phyloP scores from a whole-genome alignment of 192 early-diverging fungal genomes.

The Coemansia reversa region DNA sequence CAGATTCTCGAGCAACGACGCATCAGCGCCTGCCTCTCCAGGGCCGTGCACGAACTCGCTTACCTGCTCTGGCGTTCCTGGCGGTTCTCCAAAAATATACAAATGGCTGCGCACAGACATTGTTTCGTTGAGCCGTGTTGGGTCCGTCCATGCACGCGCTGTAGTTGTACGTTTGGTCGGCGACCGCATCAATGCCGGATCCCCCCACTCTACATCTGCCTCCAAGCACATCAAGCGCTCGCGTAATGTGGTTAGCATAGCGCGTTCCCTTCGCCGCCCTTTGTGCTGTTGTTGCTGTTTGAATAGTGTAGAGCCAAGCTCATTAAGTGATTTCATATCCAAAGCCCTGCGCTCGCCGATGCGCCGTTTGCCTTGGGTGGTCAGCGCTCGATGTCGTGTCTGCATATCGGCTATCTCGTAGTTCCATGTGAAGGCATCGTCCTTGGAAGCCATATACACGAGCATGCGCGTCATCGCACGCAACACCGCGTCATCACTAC shows the following conservation, averaged over 20 bases:
- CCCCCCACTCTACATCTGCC: slow-evolving; percentile 52
- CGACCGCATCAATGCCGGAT: slow-evolving; percentile 49
- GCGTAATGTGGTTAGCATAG: slow-evolving; percentile 22
- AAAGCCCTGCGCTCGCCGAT: slow-evolving; percentile 28
- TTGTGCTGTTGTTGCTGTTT: slow-evolving; percentile 1
- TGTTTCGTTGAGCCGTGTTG: slow-evolving; percentile 44
- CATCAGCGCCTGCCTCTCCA: background rate
- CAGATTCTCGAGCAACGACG: slow-evolving; percentile 34
- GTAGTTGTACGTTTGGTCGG: slow-evolving; percentile 17
- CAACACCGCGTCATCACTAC: background rate
- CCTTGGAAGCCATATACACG: slow-evolving; percentile 23
- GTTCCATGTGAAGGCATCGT: slow-evolving; percentile 47
- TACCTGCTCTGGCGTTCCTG: slow-evolving; percentile 22
- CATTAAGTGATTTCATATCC: slow-evolving; percentile 4
- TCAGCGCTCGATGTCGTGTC: slow-evolving; percentile 11
- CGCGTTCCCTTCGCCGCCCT: background rate
- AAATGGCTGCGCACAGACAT: slow-evolving; percentile 47
- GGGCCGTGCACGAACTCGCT: slow-evolving; percentile 28
- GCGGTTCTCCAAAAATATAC: slow-evolving; percentile 23
- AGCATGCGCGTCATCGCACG: slow-evolving; percentile 35
- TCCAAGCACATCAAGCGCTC: slow-evolving; percentile 49
- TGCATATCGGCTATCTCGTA: slow-evolving; percentile 38
- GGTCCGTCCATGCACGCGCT: slow-evolving; percentile 35
- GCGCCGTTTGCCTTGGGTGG: slow-evolving; percentile 20
- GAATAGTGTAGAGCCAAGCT: slow-evolving; percentile 12